Evolutionary conservation across 306 rosid species (phyloP).

Genomic region (Sindora glabra): DNA sequence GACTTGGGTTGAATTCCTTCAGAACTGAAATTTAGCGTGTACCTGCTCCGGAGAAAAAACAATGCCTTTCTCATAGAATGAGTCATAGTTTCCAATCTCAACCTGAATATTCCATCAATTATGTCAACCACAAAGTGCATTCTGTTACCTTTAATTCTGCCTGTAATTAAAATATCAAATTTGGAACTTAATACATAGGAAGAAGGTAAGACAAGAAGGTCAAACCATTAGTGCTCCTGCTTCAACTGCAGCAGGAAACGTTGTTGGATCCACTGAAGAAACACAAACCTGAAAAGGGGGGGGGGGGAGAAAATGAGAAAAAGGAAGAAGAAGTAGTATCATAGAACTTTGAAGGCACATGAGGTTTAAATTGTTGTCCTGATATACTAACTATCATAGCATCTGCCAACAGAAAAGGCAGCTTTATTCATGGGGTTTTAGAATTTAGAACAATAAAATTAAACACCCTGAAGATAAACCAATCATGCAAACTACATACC

Average conservation of each 20-base stretch:
- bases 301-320: no score
- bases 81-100: slow-evolving; percentile 92
- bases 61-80: slow-evolving; percentile 73
- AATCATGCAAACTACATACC: no score
- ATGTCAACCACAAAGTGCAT: background rate
- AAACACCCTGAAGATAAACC: background rate
- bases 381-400: background rate
- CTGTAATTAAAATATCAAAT: background rate
- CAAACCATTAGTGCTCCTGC: slow-evolving; percentile 89
- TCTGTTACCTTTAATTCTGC: background rate
- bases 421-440: background rate
- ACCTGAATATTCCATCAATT: slow-evolving; percentile 41
- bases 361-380: background rate
- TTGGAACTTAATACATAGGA: slow-evolving; percentile 4
- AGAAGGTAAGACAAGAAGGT: slow-evolving; percentile 5
- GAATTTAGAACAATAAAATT: background rate
- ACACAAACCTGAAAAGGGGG: slow-evolving; percentile 68
- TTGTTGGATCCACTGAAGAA: slow-evolving; percentile 75
- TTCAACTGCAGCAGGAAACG: slow-evolving; percentile 71
- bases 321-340: no score
- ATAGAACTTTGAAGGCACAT: background rate
- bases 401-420: background rate
- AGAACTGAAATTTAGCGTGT: slow-evolving; percentile 11
- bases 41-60: slow-evolving; percentile 83
- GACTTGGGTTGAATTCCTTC: slow-evolving; percentile 1